Percentiles rank a stretch among this genome's conserved stretches.
Conservation (phyloP, 2,329 filamentous ascomycete genomes). For the Alternaria consortialis region DNA sequence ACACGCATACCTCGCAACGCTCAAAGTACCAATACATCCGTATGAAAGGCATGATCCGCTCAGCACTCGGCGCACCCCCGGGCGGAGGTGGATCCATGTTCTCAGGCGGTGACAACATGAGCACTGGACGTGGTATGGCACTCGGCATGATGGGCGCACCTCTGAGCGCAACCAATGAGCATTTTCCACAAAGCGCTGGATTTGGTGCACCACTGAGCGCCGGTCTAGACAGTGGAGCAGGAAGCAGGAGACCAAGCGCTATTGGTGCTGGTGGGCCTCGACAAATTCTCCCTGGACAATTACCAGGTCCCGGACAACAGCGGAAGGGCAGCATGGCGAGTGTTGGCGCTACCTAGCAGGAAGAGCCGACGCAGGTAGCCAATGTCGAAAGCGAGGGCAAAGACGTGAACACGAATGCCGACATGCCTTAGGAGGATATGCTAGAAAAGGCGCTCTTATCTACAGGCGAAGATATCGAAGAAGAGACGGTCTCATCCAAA, state of each 20-base stretch:
- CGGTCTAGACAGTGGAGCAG: conserved; percentile 37
- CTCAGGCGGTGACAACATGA: conserved; percentile 35
- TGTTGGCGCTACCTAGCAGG: conserved; percentile 3
- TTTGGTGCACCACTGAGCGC: conserved; percentile 44
- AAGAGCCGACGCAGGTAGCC: not conserved
- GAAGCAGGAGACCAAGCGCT: conserved; percentile 42
- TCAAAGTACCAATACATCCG: conserved; percentile 69
- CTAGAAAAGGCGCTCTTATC: not conserved
- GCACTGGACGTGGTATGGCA: conserved; percentile 33
- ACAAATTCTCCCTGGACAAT: conserved; percentile 50
- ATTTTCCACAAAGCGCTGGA: conserved; percentile 41
- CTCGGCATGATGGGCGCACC: conserved; percentile 47
- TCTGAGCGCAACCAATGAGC: conserved; percentile 40
- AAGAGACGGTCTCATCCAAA: not conserved
- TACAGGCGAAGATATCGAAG: not conserved
- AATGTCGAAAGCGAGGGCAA: not conserved
- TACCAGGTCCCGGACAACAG: conserved; percentile 20
- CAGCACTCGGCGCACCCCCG: conserved; percentile 62
- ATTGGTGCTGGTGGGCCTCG: conserved; percentile 43
- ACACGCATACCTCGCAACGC: conserved; percentile 61
- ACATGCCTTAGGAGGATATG: not conserved
- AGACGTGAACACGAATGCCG: not conserved
- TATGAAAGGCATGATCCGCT: conserved; percentile 70
- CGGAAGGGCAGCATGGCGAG: conserved; percentile 11
- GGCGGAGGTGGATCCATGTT: conserved; percentile 34